Conservation (phyloP, 768 basidiomycete genomes). For the Tubosaeta brunneosetosa region DNA sequence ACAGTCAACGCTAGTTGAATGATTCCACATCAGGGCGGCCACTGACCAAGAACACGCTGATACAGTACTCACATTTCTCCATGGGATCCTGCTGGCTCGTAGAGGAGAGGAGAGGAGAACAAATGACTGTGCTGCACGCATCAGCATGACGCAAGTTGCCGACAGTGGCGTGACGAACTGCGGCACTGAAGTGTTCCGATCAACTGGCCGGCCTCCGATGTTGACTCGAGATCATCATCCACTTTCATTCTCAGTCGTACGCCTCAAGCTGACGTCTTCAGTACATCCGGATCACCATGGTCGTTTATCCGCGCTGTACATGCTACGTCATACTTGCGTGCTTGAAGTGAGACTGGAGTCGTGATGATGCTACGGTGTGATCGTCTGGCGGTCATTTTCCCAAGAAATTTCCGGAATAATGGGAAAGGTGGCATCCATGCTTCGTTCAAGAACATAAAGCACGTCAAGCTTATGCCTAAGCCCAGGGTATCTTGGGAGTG, state of each 20-base stretch:
- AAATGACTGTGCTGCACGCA: background rate
- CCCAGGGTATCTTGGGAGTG: slow-evolving; percentile 2
- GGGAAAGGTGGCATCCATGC: background rate
- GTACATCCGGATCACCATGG: slow-evolving; percentile 6
- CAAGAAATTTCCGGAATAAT: background rate
- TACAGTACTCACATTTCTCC: slow-evolving; percentile 6
- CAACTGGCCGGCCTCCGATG: slow-evolving; percentile 2
- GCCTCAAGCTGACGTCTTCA: slow-evolving; percentile 5
- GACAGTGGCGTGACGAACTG: slow-evolving; percentile 9
- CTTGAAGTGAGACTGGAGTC: background rate
- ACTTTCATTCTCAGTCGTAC: background rate
- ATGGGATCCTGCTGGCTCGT: slow-evolving; percentile 1
- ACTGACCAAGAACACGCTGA: background rate
- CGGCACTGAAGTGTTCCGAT: slow-evolving; percentile 11
- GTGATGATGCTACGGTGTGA: background rate
- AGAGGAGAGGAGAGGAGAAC: slow-evolving; percentile 6
- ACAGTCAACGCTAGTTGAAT: background rate
- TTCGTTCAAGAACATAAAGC: background rate
- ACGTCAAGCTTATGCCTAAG: background rate
- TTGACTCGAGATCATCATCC: slow-evolving; percentile 10
- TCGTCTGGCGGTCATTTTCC: background rate
- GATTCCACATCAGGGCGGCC: background rate
- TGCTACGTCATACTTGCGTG: slow-evolving; percentile 8
- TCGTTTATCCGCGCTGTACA: background rate
- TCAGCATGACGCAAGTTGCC: background rate